Base-by-base conservation (phyloP, 1,284 basidiomycete genomes). In the Sanghuangporus sanghuang region DNA sequence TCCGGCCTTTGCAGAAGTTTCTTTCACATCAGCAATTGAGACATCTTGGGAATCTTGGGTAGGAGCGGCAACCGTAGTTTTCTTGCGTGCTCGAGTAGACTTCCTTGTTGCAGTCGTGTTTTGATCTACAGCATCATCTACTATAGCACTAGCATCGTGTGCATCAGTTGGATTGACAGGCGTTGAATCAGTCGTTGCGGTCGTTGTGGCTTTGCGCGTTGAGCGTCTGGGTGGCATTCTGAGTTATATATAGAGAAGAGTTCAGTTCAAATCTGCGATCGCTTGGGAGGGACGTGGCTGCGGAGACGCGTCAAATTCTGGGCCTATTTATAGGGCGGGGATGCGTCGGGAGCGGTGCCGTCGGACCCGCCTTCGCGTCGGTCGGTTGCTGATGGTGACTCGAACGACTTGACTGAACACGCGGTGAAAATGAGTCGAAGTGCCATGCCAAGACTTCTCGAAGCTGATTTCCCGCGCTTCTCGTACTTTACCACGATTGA, bases 141-240 rank as follows among this genome's bases (percentile, higher is more conserved):
- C 44, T 2, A 18, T 2, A 18, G 44, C 6, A 46, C 21, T 14
- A 18, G 44, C 6, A 46, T 38, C 36, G 6, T 53, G 9, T 46
- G 54, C 35, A 50, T 40, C 23, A 52, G 21, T n/a, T 44, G 55
- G 9, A 38, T 62, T 46, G 48, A 23, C 39, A 38, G 16, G 23
- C 32, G 39, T 35, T 14, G 49, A 14, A 9, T 23, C 57, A 36
- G 57, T 21, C 1, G 49, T 32, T 6, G 57, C 21, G 9, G 14
- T 42, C 21, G 62, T 12, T 54, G 32, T 14, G 62, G 27, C 32
- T 46, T 63, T 58, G 49, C 57, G 62, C 40, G 62, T 36, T 35
- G 62, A 53, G 38, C 62, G 62, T 54, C 57, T 58, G 16, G 62
- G 62, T 32, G 62, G 57, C 62, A 63, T 63, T 23, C 35, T 32